Base-by-base conservation (phyloP, 192 early-diverging fungal genomes). In the Coemansia sp. region DNA sequence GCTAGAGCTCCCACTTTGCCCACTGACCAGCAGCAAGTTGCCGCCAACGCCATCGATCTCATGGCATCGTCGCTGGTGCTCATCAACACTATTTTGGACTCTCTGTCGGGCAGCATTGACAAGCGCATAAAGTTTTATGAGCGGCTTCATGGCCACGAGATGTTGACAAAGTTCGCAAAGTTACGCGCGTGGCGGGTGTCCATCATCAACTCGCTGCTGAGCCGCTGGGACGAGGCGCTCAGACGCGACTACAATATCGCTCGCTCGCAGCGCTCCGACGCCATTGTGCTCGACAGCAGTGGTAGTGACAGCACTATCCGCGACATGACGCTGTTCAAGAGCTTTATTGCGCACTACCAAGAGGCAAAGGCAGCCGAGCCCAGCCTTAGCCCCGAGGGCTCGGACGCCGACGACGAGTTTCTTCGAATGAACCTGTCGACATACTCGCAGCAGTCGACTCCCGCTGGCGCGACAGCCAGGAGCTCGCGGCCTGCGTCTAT, bases 241-340 rank as follows among this genome's bases (percentile, higher is more conserved):
- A 66, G 70, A 6, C 68, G 76, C 18, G 76, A 79, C 52, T 79
- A 79, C 66, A 79, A 79, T 55, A 62, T 72, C 32, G 65, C 76
- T 33, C 53, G 66, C 27, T 69, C 76, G 18, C 65, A 63, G 59
- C 42, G 54, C 21, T 17, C 41, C 14, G 48, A 61, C 26, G 17
- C 42, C 2, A 50, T 71, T 18, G 63, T 76, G 42, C 56, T 70
- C 19, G 75, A 68, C 34, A 60, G 62, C 27, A 44, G 11, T 40
- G 62, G 65, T 34, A 58, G 65, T 3, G 74, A 70, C 56, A 76
- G 74, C 65, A 50, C 60, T 14, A 40, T 68, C 29, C 60, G 65
- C 19, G 62, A 68, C 56, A 44, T 48, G 14, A 14, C 53, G 3
- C 18, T 55, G 53, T 68, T 77, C 22, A 57, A 53, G 21, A 59